These are phyloP conservation scores for Trichoderma endophyticum DNA, from an alignment of 2,329 filamentous ascomycete species.

Conservation along the genomic window DNA sequence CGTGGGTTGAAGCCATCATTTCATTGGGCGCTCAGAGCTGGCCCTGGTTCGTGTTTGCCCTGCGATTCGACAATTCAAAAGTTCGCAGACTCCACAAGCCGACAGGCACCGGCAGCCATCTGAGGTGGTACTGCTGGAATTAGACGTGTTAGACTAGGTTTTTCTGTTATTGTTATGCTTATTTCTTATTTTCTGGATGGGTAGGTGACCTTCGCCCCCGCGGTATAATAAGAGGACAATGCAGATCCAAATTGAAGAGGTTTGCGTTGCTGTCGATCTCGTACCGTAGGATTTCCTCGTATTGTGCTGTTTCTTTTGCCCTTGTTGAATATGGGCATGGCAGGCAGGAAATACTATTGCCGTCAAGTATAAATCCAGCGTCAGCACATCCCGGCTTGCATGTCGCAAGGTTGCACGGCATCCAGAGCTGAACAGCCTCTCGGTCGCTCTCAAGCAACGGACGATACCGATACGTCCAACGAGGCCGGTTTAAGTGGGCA, in stretches of 20 bases:
- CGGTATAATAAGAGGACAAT: background rate
- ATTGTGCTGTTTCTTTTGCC: background rate
- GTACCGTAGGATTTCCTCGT: background rate
- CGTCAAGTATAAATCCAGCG: background rate
- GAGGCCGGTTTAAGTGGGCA: background rate
- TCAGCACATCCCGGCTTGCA: background rate
- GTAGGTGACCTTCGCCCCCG: background rate
- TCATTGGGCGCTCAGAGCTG: background rate
- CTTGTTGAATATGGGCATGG: background rate
- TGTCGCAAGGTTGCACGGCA: background rate
- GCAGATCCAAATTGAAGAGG: background rate
- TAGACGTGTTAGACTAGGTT: background rate
- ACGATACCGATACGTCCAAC: background rate
- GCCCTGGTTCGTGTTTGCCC: background rate
- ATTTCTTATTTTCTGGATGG: background rate
- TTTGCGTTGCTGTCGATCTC: background rate
- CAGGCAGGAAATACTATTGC: background rate
- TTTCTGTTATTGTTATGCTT: conserved; percentile 7
- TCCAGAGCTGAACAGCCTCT: background rate
- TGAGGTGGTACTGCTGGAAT: background rate
- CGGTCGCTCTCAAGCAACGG: background rate
- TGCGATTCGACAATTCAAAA: conserved; percentile 3
- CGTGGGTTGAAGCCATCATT: conserved; percentile 3
- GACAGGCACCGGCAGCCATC: background rate
- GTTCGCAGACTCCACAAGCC: background rate